Conservation (phyloP, 139 green algal genomes). For the Mesotaenium endlicherianum region DNA sequence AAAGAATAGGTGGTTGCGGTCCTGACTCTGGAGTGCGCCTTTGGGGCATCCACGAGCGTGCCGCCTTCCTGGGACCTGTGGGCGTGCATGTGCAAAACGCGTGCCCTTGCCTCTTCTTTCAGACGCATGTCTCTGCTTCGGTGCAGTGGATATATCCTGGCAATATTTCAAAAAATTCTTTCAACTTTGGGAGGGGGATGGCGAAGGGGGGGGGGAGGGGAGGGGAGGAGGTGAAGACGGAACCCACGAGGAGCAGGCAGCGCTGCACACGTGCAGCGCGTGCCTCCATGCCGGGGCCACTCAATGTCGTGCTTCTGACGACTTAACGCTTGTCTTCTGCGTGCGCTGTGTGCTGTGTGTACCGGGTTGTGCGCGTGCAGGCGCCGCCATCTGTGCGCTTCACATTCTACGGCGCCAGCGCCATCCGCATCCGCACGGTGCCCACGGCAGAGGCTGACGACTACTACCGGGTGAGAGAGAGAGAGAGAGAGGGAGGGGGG, state of each 20-base stretch:
- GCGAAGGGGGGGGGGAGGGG: not conserved
- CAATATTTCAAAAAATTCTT: no score
- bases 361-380: not conserved
- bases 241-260: not conserved
- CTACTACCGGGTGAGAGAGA: not conserved
- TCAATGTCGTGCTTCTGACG: not conserved
- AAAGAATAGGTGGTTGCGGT: not conserved
- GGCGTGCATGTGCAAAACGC: no score
- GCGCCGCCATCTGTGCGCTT: slow-evolving; percentile 3
- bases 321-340: not conserved
- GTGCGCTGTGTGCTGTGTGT: not conserved
- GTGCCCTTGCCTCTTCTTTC: no score
- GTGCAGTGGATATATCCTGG: no score
- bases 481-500: not conserved
- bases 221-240: not conserved
- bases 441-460: not conserved
- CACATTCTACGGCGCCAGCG: slow-evolving; percentile 13
- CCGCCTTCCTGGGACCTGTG: no score
- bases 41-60: no score
- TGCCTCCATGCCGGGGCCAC: not conserved
- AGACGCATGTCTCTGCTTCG: no score
- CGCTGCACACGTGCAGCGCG: no score
- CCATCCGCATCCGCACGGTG: not conserved
- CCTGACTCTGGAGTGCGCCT: no score
- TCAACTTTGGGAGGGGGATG: not conserved